Base-by-base conservation (phyloP, 805 yeast genomes). In the Cyberlindnera euphorbiae region DNA sequence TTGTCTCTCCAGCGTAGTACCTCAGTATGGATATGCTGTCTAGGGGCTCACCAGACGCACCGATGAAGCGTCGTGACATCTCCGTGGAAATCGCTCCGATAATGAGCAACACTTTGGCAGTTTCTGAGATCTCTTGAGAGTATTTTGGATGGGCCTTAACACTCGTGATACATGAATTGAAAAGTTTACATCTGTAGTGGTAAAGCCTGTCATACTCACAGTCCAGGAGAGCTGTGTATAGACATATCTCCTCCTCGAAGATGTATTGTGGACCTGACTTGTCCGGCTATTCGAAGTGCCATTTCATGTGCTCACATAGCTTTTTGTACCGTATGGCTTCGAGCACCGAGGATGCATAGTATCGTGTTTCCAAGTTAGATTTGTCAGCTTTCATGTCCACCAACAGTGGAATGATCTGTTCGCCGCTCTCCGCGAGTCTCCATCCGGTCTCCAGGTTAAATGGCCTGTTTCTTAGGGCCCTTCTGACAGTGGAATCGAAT, bases 151-250 rank as follows among this genome's bases (percentile, higher is more conserved):
- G 35, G 4, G 8, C 1, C 6, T 26, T 26, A 8, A 46, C 32
- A n/a, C 19, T 28, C 8, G n/a, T 3, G 4, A 38, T 28, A 3
- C 39, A 33, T 5, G 30, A 23, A 1, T 39, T 28, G 1, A 47
- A n/a, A 1, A 37, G 31, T 3, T 13, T 17, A 1, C 35, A 28
- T 30, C 57, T 43, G 19, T 24, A 41, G 6, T 45, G 46, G 3
- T 45, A 18, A 9, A 53, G 23, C 7, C 30, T 22, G 33, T 51
- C 53, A 29, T 42, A 51, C 10, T 46, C 48, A 9, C 46, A 34
- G 25, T 53, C 57, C 5, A 50, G 19, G n/a, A 29, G 27, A 24
- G 42, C 34, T 16, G 46, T 8, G 2, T 32, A 15, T 7, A 38
- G 21, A 8, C 33, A 41, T 8, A 42, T 33, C 2, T 36, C 43